phyloP scores from a whole-genome alignment of 2,329 filamentous ascomycete genomes.

The Pseudogymnoascus pannorum region DNA sequence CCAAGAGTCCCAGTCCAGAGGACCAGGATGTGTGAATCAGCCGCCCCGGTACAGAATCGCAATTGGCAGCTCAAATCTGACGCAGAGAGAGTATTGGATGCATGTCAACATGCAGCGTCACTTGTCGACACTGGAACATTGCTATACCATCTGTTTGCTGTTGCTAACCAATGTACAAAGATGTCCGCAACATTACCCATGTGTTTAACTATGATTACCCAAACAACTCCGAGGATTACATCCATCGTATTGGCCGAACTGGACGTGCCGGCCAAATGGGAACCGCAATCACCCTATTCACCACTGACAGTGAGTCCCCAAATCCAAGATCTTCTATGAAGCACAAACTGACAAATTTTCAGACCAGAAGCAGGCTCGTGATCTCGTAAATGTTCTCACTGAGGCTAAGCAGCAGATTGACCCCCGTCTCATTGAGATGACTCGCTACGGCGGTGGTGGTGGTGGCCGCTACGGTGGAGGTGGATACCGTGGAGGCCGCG shows the following conservation, averaged over 20 bases:
- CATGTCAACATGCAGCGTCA: slow-evolving; percentile 29
- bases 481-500: slow-evolving; percentile 50
- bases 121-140: slow-evolving; percentile 50
- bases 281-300: slow-evolving; percentile 97
- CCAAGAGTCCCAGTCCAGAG: slow-evolving; percentile 56
- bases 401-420: slow-evolving; percentile 99
- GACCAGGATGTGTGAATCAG: slow-evolving; percentile 52
- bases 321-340: slow-evolving; percentile 10
- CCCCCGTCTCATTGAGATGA: slow-evolving; percentile 92
- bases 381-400: slow-evolving; percentile 83
- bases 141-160: slow-evolving; percentile 51
- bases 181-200: slow-evolving; percentile 99
- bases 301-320: slow-evolving; percentile 87
- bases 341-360: slow-evolving; percentile 20
- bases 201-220: slow-evolving; percentile 99
- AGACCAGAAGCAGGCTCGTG: slow-evolving; percentile 94
- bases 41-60: slow-evolving; percentile 40
- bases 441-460: slow-evolving; percentile 79
- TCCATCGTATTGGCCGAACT: slow-evolving; percentile 93
- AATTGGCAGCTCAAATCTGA: slow-evolving; percentile 31
- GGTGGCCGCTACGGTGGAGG: slow-evolving; percentile 63
- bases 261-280: slow-evolving; percentile 90
- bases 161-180: slow-evolving; percentile 83
- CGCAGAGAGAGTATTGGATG: slow-evolving; percentile 35
- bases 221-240: slow-evolving; percentile 98